Conservation (phyloP, 305 asterid genomes). For the Coffea humblotiana region DNA sequence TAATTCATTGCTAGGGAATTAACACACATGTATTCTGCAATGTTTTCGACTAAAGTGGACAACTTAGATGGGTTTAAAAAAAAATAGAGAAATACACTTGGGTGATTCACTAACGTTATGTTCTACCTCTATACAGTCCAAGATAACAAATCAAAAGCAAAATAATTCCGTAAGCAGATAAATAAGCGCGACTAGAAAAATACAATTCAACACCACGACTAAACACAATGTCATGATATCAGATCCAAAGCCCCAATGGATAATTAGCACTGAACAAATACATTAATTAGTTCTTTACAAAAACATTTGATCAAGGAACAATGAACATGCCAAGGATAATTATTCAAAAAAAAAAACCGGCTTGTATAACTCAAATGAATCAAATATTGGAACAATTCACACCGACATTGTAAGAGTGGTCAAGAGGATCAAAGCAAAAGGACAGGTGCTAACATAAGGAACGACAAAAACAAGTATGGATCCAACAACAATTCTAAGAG, state of each 20-base stretch:
- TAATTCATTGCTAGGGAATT: neutral
- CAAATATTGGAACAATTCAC: neutral
- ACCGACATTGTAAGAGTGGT: neutral
- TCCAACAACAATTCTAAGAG: neutral
- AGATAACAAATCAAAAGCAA: neutral
- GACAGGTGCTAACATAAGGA: neutral
- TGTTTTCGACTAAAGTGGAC: neutral
- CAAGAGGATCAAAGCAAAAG: neutral
- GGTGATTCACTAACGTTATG: neutral
- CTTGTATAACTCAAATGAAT: neutral
- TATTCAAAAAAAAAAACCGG: neutral
- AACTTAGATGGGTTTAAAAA: neutral
- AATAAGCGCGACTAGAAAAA: neutral
- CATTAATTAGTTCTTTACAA: neutral
- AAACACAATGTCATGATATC: neutral
- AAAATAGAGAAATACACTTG: neutral
- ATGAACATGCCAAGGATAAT: neutral
- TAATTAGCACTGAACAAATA: neutral
- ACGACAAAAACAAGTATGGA: neutral
- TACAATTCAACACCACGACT: neutral
- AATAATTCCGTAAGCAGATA: neutral
- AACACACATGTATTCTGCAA: neutral
- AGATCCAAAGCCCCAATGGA: neutral
- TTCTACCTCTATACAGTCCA: neutral
- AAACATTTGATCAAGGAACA: neutral